Evolutionary conservation across 495 filamentous ascomycete species (phyloP), one percentile per base, ranked within the genome.

Genomic region (Friedmanniomyces simplex): DNA sequence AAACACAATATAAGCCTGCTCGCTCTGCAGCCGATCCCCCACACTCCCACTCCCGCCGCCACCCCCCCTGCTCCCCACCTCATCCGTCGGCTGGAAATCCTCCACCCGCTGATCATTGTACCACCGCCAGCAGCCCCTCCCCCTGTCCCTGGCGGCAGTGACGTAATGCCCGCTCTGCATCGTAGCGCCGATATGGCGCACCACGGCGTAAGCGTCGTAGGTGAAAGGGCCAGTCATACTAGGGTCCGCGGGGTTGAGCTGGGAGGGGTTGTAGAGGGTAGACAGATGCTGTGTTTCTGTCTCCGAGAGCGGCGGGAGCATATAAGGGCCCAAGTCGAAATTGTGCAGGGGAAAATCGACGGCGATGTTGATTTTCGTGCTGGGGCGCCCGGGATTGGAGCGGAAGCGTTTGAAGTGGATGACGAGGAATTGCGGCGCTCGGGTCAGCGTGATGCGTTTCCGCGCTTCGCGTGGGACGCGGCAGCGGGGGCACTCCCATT

Each of bases 321-420:
- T 74, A 56, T 80, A 85, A 39, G 79, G 75, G 46, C 77, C 80
- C 66, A 89, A 77, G 43, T 81, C 78, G 0, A 88, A 74, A 1
- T 80, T 74, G 28, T 83, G 71, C 0, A 88, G 67, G 0, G 85
- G 85, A 59, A 87, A 88, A 8, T 85, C 72, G 51, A 89, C 78
- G 6, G 81, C 79, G 0, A 80, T 85, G 64, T 80, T 79, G 59
- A 87, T 79, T 68, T 89, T 89, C 25, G 81, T 75, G 32, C 70
- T 72, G 5, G 8, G 32, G 11, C 21, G 16, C 53, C 84, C 72
- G 16, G 73, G 73, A 66, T 73, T 76, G 7, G 80, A 77, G 2
- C 77, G 77, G 66, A 88, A 88, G 28, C 85, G 82, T 67, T 88
- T 89, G 66, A 89, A 82, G 61, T 88, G 85, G 6, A 89, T 72